These are phyloP conservation scores for Massariosphaeria phaeospora DNA, from an alignment of 495 filamentous ascomycete genomes.

Conservation along the genomic window DNA sequence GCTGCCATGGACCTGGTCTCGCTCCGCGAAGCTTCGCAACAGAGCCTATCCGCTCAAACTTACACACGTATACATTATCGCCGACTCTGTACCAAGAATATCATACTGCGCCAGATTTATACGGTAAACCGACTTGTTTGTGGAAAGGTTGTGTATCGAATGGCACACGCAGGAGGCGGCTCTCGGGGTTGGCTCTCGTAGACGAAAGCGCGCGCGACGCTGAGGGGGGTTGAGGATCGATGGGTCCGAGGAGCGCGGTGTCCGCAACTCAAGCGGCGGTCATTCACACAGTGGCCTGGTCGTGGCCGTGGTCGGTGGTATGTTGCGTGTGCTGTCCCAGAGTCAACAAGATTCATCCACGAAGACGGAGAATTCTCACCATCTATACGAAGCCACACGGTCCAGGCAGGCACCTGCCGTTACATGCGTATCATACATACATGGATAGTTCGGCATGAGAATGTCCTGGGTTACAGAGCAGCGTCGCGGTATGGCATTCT, in stretches of 20 bases:
- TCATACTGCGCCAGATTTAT: constrained; percentile 57
- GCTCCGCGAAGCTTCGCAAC: constrained; percentile 55
- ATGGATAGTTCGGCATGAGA: too few relatives aligned
- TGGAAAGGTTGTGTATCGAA: constrained; percentile 53
- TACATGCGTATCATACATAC: too few relatives aligned
- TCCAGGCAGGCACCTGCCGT: too few relatives aligned
- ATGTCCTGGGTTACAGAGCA: too few relatives aligned
- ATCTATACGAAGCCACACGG: too few relatives aligned
- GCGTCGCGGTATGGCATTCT: too few relatives aligned
- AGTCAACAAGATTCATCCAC: too few relatives aligned
- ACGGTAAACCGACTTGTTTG: constrained; percentile 58
- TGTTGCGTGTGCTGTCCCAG: constrained; percentile 49
- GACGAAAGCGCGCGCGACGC: constrained; percentile 57
- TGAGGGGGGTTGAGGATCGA: constrained; percentile 49
- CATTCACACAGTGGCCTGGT: constrained; percentile 53
- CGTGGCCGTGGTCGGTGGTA: constrained; percentile 58
- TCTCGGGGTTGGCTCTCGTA: constrained; percentile 60
- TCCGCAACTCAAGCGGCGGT: constrained; percentile 48
- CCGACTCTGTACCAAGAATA: constrained; percentile 52
- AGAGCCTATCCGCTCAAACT: constrained; percentile 58
- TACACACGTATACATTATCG: constrained; percentile 59
- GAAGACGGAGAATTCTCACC: too few relatives aligned
- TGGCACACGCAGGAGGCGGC: constrained; percentile 52
- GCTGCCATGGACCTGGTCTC: constrained; percentile 57
- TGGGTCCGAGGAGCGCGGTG: constrained; percentile 46